Base-by-base conservation (phyloP, 2,329 filamentous ascomycete genomes). In the Aspergillus phoenicis region DNA sequence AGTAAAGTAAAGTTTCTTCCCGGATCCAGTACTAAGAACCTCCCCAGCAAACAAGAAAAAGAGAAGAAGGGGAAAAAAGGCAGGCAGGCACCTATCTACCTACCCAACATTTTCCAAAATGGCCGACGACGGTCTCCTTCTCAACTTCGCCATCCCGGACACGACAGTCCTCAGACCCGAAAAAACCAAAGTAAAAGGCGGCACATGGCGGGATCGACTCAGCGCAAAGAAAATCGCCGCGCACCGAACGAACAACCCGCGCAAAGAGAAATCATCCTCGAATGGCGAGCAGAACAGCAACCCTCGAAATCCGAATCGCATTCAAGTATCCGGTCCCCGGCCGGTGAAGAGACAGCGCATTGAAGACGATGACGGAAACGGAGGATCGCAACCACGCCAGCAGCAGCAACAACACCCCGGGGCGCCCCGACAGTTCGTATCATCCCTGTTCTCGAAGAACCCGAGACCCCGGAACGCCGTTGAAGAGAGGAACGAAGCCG, bases 101-200 rank as follows among this genome's bases (percentile, higher is more conserved):
- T 24, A 22, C 24, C 13, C 10, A 24, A 58, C 33, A 36, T 36
- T 4, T 36, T 36, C 17, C 52, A 67, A 56, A 43, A 97, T 98
- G 93, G 91, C 91, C 55, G 93, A 98, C 81, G 91, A 96, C 87
- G 93, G 93, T 68, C 90, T 99, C 87, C 85, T 97, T 60, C 82
- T 98, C 73, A 98, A 98, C 71, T 97, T 98, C 75, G 88, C 92
- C 69, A 81, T 97, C 60, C 85, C 86, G 28, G 87, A 91, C 65
- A 84, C 81, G 62, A 84, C 81, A 17, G 84, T 89, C 11, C 75
- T 91, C 57, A 84, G 88, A 62, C 82, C 84, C 5, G 82, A 83
- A 67, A 78, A 82, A 3, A 79, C 82, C 3, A 84, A 81, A 58
- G 91, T 96, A 77, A 95, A 90, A 74, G 95, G 95, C 68, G 95